Evolutionary conservation across 768 basidiomycete species (phyloP).

Genomic region (Neoboletus magnificus): DNA sequence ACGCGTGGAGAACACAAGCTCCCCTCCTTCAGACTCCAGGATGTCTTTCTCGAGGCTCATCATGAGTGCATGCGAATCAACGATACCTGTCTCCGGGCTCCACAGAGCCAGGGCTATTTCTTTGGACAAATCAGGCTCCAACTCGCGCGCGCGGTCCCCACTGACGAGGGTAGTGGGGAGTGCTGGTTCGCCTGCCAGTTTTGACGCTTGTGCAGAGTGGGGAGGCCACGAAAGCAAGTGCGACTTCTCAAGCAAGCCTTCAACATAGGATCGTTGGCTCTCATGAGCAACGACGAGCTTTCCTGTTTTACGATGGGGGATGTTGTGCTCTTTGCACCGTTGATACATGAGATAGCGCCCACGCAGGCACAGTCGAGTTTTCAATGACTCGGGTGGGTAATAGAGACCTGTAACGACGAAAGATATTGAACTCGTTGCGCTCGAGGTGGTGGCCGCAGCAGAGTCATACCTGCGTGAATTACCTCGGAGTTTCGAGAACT

Average conservation of each 20-base stretch:
- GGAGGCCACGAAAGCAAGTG: slow-evolving; percentile 49
- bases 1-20: slow-evolving; percentile 72
- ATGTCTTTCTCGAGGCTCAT: slow-evolving; percentile 81
- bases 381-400: slow-evolving; percentile 79
- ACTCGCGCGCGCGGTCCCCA: slow-evolving; percentile 59
- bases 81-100: slow-evolving; percentile 85
- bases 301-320: slow-evolving; percentile 72
- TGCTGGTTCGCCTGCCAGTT: slow-evolving; percentile 30
- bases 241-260: slow-evolving; percentile 63
- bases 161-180: slow-evolving; percentile 68
- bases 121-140: slow-evolving; percentile 81
- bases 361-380: slow-evolving; percentile 81
- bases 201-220: slow-evolving; percentile 29
- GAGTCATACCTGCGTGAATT: slow-evolving; percentile 72
- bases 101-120: slow-evolving; percentile 72
- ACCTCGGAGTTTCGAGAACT: slow-evolving; percentile 96
- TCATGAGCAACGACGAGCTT: slow-evolving; percentile 85
- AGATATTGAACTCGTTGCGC: background rate
- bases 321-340: slow-evolving; percentile 56
- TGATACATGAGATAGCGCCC: slow-evolving; percentile 84
- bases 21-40: slow-evolving; percentile 59
- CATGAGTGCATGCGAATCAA: slow-evolving; percentile 86
- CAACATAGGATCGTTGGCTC: slow-evolving; percentile 67
- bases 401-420: slow-evolving; percentile 57
- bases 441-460: background rate